Conservation (phyloP, 495 filamentous ascomycete species). For the Lasiosphaeria miniovina region DNA sequence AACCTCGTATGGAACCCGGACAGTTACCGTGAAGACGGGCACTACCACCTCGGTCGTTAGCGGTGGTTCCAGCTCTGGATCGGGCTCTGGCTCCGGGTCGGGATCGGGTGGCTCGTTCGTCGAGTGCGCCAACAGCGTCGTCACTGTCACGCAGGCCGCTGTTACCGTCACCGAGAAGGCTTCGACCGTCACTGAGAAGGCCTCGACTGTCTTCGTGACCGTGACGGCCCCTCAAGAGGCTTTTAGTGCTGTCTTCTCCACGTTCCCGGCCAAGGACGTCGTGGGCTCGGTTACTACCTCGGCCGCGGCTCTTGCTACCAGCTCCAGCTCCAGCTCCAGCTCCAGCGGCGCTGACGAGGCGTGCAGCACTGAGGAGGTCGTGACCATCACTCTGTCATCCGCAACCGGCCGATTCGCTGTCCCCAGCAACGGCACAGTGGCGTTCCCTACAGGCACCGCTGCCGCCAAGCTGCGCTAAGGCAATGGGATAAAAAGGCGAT, state of each 20-base stretch:
- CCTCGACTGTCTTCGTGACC: constrained; percentile 45
- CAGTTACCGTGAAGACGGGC: constrained; percentile 34
- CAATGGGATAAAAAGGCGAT: neutral
- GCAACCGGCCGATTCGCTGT: constrained; percentile 31
- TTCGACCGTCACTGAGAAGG: constrained; percentile 31
- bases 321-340: constrained; percentile 12
- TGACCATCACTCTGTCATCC: constrained; percentile 27
- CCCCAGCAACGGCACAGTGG: constrained; percentile 28
- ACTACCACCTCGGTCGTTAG: constrained; percentile 11
- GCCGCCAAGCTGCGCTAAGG: neutral
- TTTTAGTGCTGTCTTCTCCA: constrained; percentile 12
- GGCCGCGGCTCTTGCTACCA: constrained; percentile 14
- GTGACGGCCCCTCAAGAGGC: constrained; percentile 16
- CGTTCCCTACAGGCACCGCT: constrained; percentile 7
- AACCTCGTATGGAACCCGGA: constrained; percentile 41
- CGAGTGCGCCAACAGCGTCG: constrained; percentile 21
- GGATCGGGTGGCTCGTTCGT: constrained; percentile 12
- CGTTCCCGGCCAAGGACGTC: constrained; percentile 9
- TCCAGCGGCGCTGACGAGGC: constrained; percentile 14
- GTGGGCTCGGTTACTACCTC: constrained; percentile 8
- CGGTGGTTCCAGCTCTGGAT: constrained; percentile 17
- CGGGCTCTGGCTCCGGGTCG: constrained; percentile 17
- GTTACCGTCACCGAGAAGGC: constrained; percentile 38
- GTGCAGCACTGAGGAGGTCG: constrained; percentile 32
- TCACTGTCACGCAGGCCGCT: constrained; percentile 16